Evolutionary conservation across 306 rosid genomes (phyloP).

Genomic region (Corylus americana): DNA sequence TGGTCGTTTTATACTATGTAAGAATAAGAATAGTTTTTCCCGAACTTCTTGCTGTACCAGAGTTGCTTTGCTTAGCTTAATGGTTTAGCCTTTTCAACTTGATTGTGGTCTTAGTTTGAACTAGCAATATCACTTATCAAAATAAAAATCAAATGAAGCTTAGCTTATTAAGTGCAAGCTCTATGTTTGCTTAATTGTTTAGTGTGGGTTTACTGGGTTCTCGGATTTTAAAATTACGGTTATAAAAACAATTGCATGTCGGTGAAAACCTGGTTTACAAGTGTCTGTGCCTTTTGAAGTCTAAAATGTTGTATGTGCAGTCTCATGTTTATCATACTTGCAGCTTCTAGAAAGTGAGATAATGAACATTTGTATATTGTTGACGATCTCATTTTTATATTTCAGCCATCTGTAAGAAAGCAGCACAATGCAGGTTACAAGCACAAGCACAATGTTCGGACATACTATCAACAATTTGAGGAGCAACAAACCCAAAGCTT

Average conservation of each 20-base stretch:
- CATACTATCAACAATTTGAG: conserved; percentile 92
- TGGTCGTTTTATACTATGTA: no score
- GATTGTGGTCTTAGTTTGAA: no score
- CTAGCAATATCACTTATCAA: no score
- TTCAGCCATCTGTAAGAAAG: conserved; percentile 96
- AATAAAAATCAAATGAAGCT: no score
- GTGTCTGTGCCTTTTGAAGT: background rate
- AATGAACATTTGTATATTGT: background rate
- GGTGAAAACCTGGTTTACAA: background rate
- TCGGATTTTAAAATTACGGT: background rate
- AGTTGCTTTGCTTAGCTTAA: no score
- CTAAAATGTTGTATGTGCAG: background rate
- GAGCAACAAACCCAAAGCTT: conserved; percentile 95
- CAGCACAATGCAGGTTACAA: conserved; percentile 99
- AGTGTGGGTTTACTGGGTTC: background rate
- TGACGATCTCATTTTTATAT: conserved; percentile 20
- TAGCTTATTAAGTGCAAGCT: background rate
- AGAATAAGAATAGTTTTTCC: no score
- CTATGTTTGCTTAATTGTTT: background rate
- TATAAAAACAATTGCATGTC: background rate
- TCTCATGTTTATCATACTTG: background rate
- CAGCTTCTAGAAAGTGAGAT: background rate
- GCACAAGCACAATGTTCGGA: conserved; percentile 89
- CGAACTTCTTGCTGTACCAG: no score
- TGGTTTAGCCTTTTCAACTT: no score